Evolutionary conservation across 2,329 filamentous ascomycete genomes (phyloP), one percentile per base, ranked within the genome.

Genomic region (Chaetomium sp.): DNA sequence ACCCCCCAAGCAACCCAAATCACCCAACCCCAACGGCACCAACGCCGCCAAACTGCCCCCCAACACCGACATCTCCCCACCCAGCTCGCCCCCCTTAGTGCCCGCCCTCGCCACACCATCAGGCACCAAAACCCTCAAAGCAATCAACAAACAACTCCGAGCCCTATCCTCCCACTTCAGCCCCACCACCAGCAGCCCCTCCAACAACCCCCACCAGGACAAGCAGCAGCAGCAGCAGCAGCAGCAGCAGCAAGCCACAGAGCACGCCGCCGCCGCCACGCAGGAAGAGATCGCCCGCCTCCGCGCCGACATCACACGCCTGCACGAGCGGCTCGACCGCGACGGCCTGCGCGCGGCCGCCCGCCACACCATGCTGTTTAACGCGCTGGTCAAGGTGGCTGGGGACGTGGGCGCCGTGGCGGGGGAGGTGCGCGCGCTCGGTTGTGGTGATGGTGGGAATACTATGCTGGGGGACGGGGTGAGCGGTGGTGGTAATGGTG

Each of bases 361-460:
- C 31, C 68, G 70, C 9, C 69, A 71, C 35, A 51, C 66, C 3
- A 68, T 71, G 2, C 42, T 70, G 10, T 72, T 72, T 47, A 62
- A 63, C 45, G 57, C 65, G 33, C 51, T 72, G 19, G 61, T 67
- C 55, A 69, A 68, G 51, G 31, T 72, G 0, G 62, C 65, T 0
- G 45, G 16, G n/a, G 68, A 70, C 21, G n/a, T 71, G 2, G 49
- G 57, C 27, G 27, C n/a, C 13, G 21, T 64, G 45, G 35, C 29
- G 12, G 54, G 54, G 35, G 27, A 31, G 2, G 29, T 59, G 27
- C 25, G 42, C 16, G 19, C 3, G 10, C 1, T n/a, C 7, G 27
- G 51, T n/a, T 12, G n/a, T 8, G 51, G 29, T 54, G 51, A 27
- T 33, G 51, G 29, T 33, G 50, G n/a, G n/a, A n/a, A n/a, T n/a